Evolutionary conservation across 2,329 filamentous ascomycete genomes (phyloP).

Genomic region (Aspergillus uvarum): DNA sequence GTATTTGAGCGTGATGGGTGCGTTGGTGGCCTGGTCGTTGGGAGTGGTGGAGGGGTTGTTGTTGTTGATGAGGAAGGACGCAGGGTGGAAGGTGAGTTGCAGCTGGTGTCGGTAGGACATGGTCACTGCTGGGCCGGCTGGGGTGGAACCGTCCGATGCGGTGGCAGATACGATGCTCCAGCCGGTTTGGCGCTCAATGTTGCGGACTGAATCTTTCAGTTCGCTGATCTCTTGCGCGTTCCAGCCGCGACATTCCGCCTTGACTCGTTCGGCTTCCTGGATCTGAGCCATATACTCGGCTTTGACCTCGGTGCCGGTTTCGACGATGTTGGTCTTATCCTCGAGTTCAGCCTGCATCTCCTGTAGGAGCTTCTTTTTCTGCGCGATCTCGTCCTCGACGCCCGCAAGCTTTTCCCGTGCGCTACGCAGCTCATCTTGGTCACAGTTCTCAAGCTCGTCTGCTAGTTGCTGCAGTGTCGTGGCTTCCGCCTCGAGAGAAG

Average conservation of each 20-base stretch:
- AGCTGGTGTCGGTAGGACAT: constrained; percentile 46
- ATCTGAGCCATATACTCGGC: constrained; percentile 71
- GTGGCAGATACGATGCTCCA: constrained; percentile 45
- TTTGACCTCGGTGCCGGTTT: constrained; percentile 65
- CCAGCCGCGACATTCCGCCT: constrained; percentile 88
- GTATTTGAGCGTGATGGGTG: constrained; percentile 38
- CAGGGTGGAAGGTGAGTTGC: constrained; percentile 44
- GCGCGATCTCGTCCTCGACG: constrained; percentile 67
- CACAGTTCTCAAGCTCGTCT: constrained; percentile 61
- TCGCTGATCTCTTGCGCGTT: constrained; percentile 74
- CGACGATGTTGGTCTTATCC: constrained; percentile 65
- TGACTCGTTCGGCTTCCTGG: constrained; percentile 74
- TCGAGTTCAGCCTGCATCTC: constrained; percentile 66
- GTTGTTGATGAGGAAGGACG: constrained; percentile 32
- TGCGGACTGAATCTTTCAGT: constrained; percentile 59
- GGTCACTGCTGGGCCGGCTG: constrained; percentile 36
- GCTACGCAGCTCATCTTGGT: constrained; percentile 73
- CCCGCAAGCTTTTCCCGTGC: constrained; percentile 67
- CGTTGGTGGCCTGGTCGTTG: constrained; percentile 24
- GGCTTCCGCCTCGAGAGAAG: constrained; percentile 62
- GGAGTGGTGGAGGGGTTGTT: constrained; percentile 21
- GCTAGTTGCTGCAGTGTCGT: constrained; percentile 69
- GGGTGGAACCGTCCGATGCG: constrained; percentile 18
- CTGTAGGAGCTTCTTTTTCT: constrained; percentile 67
- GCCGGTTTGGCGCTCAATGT: constrained; percentile 44